A percentile compares a stretch with the other conserved stretches of the same genome.
phyloP scores from a whole-genome alignment of 306 rosid species.

The Sophora flavescens region DNA sequence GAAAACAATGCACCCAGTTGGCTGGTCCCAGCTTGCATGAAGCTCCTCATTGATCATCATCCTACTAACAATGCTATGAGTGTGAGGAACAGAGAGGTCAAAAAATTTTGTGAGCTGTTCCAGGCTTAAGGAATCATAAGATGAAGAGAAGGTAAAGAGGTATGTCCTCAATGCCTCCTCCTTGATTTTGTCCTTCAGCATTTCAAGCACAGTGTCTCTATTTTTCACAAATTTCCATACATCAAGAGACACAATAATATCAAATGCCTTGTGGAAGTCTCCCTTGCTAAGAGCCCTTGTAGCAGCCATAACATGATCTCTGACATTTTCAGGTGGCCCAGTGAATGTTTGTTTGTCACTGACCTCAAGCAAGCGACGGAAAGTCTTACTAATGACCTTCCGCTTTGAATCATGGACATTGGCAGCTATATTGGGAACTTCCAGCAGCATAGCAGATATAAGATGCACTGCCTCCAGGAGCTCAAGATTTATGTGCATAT shows the following conservation, averaged over 20 bases:
- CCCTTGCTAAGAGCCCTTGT: constrained; percentile 81
- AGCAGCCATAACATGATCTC: constrained; percentile 97
- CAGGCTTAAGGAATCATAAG: constrained; percentile 78
- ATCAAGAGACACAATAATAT: constrained; percentile 75
- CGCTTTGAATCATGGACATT: constrained; percentile 82
- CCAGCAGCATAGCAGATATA: constrained; percentile 93
- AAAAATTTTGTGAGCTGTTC: constrained; percentile 80
- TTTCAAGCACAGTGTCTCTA: constrained; percentile 66
- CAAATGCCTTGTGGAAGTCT: constrained; percentile 75
- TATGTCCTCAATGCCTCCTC: constrained; percentile 95
- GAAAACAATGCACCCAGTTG: constrained; percentile 65
- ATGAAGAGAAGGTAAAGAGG: constrained; percentile 84
- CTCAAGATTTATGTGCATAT: constrained; percentile 98
- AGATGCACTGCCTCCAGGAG: constrained; percentile 92
- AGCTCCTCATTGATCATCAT: constrained; percentile 98
- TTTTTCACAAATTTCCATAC: constrained; percentile 87
- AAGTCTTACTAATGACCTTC: constrained; percentile 79
- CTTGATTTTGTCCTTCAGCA: constrained; percentile 85
- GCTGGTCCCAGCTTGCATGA: constrained; percentile 79
- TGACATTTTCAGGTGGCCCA: constrained; percentile 93
- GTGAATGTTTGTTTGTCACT: constrained; percentile 90
- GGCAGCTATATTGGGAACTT: constrained; percentile 95
- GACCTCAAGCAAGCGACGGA: constrained; percentile 79
- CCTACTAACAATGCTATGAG: constrained; percentile 80
- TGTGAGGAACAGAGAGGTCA: constrained; percentile 68